These are phyloP conservation scores for Zhuliangozyma blackwelliae DNA, from an alignment of 1,139 yeast species.

Conservation along the genomic window DNA sequence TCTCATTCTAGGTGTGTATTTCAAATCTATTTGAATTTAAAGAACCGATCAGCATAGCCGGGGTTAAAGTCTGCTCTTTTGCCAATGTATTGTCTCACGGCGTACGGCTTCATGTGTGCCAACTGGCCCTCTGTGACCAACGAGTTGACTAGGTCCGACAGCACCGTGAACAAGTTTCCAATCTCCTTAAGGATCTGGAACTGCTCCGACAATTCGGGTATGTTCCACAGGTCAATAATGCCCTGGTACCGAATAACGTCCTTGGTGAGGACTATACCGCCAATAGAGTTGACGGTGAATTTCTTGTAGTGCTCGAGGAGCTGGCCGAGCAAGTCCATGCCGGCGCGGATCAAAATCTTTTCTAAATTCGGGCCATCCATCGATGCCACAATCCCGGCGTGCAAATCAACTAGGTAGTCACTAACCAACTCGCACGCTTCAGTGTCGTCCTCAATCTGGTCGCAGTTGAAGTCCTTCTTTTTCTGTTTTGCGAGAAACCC, in stretches of 20 bases:
- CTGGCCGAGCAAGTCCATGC: constrained; percentile 54
- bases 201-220: constrained; percentile 60
- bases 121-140: constrained; percentile 81
- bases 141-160: constrained; percentile 62
- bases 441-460: constrained; percentile 59
- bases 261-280: constrained; percentile 80
- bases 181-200: constrained; percentile 76
- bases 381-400: constrained; percentile 27
- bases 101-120: constrained; percentile 60
- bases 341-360: constrained; percentile 54
- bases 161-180: constrained; percentile 81
- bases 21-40: constrained; percentile 16
- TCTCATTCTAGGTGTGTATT: constrained; percentile 7
- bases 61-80: constrained; percentile 68
- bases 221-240: constrained; percentile 66
- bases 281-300: constrained; percentile 72
- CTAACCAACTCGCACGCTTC: constrained; percentile 65
- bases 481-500: constrained; percentile 45
- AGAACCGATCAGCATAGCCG: constrained; percentile 49
- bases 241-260: constrained; percentile 80
- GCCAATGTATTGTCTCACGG: constrained; percentile 64
- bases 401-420: constrained; percentile 45
- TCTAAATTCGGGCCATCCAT: constrained; percentile 54
- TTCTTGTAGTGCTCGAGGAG: constrained; percentile 73
- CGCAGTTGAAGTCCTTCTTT: constrained; percentile 32